Evolutionary conservation across 2,329 filamentous ascomycete genomes (phyloP), one percentile per base, ranked within the genome.

Genomic region (Lachnellula suecica): DNA sequence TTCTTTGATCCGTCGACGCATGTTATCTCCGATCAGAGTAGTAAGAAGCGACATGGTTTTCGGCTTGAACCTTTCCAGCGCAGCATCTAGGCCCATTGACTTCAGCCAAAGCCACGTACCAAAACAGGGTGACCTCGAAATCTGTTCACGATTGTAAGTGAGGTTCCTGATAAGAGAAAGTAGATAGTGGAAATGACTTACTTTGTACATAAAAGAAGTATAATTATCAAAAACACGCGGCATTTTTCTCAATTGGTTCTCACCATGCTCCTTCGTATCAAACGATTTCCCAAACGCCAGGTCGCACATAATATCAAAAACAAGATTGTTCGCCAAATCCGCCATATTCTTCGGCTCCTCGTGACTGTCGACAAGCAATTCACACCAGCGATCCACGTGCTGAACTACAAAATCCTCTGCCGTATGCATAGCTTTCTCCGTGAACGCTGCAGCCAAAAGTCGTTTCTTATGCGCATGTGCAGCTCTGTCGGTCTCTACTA

Each of bases 381-480:
- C 47, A n/a, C 19, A 44, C 54, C 51, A 57, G 15, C 56, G 56
- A 37, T 59, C 51, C 11, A 59, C 37, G 43, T 59, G 51, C 23
- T 57, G 34, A 4, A 49, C 31, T 5, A 57, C 37, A 35, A 52
- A 54, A 2, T 34, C 5, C 25, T 49, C 51, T 9, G 48, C 47
- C 6, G 54, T 54, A 13, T 41, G 48, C 4, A 59, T 25, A 6
- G 51, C 45, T 23, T 49, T 47, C 20, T 57, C 54, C 2, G 54
- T 49, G 19, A 59, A 54, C 10, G 35, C 51, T 3, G 27, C 22
- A 34, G 49, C 54, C 9, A 57, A 24, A 17, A 57, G 41, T 19
- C 46, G 35, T 17, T 51, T 40, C 38, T 50, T 57, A 6, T 38
- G 44, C 4, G 51, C 51, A 47, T 59, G 56, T 2, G 31, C 15